Percentiles rank a stretch among this genome's conserved stretches.
These are phyloP conservation scores for Mesembryanthemum crystallinum DNA, from an alignment of 148 eudicot genomes.

Conservation along the genomic window DNA sequence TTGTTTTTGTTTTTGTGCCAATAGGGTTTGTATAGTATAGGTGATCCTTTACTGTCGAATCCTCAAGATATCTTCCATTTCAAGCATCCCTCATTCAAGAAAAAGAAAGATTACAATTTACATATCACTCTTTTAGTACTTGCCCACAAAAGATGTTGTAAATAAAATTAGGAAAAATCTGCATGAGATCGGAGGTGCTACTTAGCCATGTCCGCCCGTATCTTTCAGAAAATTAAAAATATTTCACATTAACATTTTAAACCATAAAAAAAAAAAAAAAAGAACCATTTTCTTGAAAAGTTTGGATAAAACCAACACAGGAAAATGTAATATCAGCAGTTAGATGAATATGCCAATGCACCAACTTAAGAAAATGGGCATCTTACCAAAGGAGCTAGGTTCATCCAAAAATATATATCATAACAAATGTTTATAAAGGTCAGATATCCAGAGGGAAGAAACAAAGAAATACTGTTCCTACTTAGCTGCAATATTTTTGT, in stretches of 20 bases:
- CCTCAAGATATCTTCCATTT: constrained; percentile 41
- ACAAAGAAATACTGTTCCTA: too few species aligned
- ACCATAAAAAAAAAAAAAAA: background rate
- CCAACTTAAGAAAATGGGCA: constrained; percentile 48
- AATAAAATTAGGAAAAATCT: background rate
- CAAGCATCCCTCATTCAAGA: constrained; percentile 43
- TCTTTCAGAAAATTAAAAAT: too few species aligned
- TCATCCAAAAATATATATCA: constrained; percentile 1
- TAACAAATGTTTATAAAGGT: background rate
- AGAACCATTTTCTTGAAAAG: background rate
- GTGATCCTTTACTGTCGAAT: constrained; percentile 45
- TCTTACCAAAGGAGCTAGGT: constrained; percentile 30
- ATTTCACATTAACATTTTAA: too few species aligned
- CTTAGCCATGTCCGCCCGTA: too few species aligned
- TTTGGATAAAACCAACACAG: background rate
- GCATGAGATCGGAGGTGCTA: too few species aligned
- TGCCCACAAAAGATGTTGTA: constrained; percentile 16
- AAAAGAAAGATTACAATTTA: constrained; percentile 37
- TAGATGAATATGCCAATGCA: constrained; percentile 43
- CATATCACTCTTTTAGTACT: constrained; percentile 29
- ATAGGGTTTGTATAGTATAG: constrained; percentile 27
- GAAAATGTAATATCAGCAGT: constrained; percentile 23
- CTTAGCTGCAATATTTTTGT: too few species aligned
- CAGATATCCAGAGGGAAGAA: background rate
- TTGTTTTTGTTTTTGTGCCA: background rate